Base-by-base conservation (phyloP, 169 alveolate genomes). In the Babesia gibsoni region DNA sequence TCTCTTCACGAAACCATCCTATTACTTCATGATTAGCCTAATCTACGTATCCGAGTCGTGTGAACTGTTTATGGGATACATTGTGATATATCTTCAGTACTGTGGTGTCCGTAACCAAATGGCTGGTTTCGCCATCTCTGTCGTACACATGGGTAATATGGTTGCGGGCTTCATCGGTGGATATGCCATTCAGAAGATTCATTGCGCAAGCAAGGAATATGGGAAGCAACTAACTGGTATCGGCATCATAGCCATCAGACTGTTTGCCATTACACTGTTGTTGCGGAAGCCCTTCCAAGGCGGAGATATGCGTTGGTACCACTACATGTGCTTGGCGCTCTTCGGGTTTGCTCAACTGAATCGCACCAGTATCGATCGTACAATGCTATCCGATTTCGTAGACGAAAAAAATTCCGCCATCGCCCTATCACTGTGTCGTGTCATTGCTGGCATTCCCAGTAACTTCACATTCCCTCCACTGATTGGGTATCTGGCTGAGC, bases 91-190 rank as follows among this genome's bases (percentile, higher is more conserved):
- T 78, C 77, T 92, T 52, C 97, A 94, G 77, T 94, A 94, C 77
- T 82, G 93, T 63, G 95, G 94, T 30, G 74, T 94, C 66, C 46
- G 91, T 30, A 92, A 93, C 73, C 64, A 83, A 48, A 82, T 78
- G 72, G 94, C 97, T 10, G 97, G 95, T 23, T 23, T 89, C 41
- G 82, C 92, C 49, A 75, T 87, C 30, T 95, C 95, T 10, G 63
- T 84, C 20, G 79, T 91, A 68, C 86, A 92, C 16, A 61, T 91
- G 37, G 97, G 97, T 23, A 89, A 94, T 5, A 89, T 92, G 50
- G 41, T 89, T 32, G 96, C 97, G 25, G 97, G 97, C 10, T 91
- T 89, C n/a, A 27, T 92, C 30, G 97, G 97, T 20, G 97, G 97
- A 2, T 69, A 70, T 18, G 61, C 88, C 42, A 93, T 94, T 20